These are phyloP conservation scores for Alternaria ventricosa DNA, from an alignment of 2,329 filamentous ascomycete species.

Conservation along the genomic window DNA sequence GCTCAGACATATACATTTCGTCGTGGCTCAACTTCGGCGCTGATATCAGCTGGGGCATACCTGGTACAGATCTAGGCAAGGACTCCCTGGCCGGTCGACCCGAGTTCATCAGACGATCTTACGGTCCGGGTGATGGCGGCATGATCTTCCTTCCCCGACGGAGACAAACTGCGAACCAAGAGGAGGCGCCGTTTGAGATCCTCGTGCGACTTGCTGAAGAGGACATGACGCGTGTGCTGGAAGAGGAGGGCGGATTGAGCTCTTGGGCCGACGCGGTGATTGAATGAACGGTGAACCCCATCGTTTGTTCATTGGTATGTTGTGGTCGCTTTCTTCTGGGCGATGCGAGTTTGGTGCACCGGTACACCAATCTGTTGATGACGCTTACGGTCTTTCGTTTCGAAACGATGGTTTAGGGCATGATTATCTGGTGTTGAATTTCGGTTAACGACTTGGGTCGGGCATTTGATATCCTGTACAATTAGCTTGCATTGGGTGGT, in stretches of 20 bases:
- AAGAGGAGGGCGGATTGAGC: slow-evolving; percentile 37
- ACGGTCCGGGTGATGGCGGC: slow-evolving; percentile 40
- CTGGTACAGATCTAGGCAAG: slow-evolving; percentile 35
- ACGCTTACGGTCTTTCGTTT: slow-evolving; percentile 8
- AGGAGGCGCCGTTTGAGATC: slow-evolving; percentile 45
- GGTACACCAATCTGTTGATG: slow-evolving; percentile 21
- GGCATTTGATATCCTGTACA: slow-evolving; percentile 47
- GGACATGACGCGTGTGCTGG: slow-evolving; percentile 41
- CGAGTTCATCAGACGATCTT: slow-evolving; percentile 43
- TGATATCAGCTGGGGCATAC: slow-evolving; percentile 43
- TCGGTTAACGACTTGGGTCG: slow-evolving; percentile 24
- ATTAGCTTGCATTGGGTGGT: slow-evolving; percentile 26
- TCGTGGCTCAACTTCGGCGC: slow-evolving; percentile 46
- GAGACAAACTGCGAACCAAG: slow-evolving; percentile 25
- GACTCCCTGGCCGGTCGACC: slow-evolving; percentile 36
- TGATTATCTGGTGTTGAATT: slow-evolving; percentile 24
- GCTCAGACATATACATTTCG: slow-evolving; percentile 44
- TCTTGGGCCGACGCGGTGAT: slow-evolving; percentile 40
- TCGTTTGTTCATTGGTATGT: slow-evolving; percentile 4
- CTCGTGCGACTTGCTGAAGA: slow-evolving; percentile 41
- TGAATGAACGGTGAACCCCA: slow-evolving; percentile 9
- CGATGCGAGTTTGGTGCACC: slow-evolving; percentile 18
- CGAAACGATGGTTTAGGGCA: slow-evolving; percentile 20
- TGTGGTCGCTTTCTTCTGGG: slow-evolving; percentile 1
- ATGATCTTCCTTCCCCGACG: slow-evolving; percentile 45